Base-by-base conservation (phyloP, 768 basidiomycete species). In the Leucocoprinus leucothites region DNA sequence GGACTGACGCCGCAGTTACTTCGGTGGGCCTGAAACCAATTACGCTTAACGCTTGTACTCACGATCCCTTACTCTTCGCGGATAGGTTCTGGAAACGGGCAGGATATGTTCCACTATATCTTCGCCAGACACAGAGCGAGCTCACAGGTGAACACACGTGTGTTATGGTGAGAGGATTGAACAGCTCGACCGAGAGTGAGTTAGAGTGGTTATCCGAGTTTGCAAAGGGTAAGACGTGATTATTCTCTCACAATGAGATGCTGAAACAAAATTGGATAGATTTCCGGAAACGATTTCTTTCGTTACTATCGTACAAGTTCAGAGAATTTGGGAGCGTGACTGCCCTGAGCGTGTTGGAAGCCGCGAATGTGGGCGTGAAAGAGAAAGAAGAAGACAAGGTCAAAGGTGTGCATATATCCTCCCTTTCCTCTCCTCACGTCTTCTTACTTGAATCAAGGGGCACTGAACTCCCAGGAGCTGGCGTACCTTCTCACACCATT, bases 131-230 rank as follows among this genome's bases (percentile, higher is more conserved):
- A 4, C 78, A 86, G 56, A 97, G 93, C 67, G 94, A 97, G 63
- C 78, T 98, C 48, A 99, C 97, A 0, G 97, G 97, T 36, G 97
- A 99, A 71, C 89, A 97, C 65, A 91, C 92, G 0, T 95, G 94
- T 65, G 87, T 98, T 34, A 98, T 99, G 97, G 82, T 96, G 0
- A 81, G 91, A 28, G 87, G 90, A 0, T 71, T 98, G 68, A 87
- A 84, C 66, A 89, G 79, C 66, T 86, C 79, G 35, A 69, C 69
- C 14, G 82, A 79, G 40, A 67, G 71, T 26, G 87, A 87, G 57
- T 68, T 91, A 36, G 84, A 84, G 47, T 98, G 96, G 94, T 64
- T 99, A 35, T 76, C 80, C 18, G 94, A 94, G 65, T 98, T 99
- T 69, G 82, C 93, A 16, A 85, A 85, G 72, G 91, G 91, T 89